Base-by-base conservation (phyloP, 2,329 filamentous ascomycete genomes). In the Diaporthe australafricana region DNA sequence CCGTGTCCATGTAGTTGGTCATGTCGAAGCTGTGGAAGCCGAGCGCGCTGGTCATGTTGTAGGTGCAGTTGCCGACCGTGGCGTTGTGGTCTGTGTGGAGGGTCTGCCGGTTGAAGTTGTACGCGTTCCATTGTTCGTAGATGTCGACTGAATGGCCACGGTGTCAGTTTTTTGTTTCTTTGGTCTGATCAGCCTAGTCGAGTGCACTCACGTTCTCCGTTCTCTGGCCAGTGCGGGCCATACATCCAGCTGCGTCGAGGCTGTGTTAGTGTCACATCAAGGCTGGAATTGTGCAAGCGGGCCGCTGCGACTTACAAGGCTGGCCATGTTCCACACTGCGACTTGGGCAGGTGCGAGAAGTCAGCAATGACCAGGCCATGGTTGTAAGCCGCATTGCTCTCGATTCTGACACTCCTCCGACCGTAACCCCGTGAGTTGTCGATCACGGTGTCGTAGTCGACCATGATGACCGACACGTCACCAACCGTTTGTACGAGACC, bases 291-390 rank as follows among this genome's bases (percentile, higher is more conserved):
- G 8, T n/a, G 14, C n/a, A n/a, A n/a, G n/a, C n/a, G 8, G 48
- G 25, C 8, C 14, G 6, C 6, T 9, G 12, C 2, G 7, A 77
- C 83, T 81, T 83, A 89, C 86, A 92, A 86, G 82, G 92, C 91
- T 5, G 93, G 93, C 93, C 93, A 95, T 9, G 88, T 86, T 65
- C 93, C 92, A 76, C 93, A 94, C 53, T 86, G 83, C 12, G 87
- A 85, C 70, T 84, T 85, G 38, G 93, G 92, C 82, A 95, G 90
- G 77, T 94, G 92, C 17, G 83, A 85, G 75, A 94, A 88, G 77
- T 94, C 90, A 55, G 91, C 84, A 53, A 95, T 89, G 77, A 94
- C 87, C 35, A 94, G 88, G 32, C 91, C 92, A 71, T 90, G 85
- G 74, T 86, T 89, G 82, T 92, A 95, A 8, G 81, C 79, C 62